Evolutionary conservation across 352 stramenopile genomes (phyloP).

Genomic region (Phytophthora uliginosa): DNA sequence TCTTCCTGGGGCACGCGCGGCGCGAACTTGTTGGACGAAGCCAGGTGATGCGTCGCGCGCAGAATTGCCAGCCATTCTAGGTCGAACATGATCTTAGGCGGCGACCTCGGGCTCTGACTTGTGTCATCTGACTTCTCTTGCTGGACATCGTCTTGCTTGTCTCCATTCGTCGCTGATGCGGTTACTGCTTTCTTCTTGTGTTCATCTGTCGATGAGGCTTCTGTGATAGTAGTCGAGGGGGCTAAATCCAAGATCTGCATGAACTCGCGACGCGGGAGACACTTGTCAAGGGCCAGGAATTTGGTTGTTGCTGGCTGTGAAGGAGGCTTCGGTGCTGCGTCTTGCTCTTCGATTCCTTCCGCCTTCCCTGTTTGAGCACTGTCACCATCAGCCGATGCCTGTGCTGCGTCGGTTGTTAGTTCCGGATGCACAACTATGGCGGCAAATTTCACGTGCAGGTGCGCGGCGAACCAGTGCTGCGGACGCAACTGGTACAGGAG

Average conservation of each 20-base stretch:
- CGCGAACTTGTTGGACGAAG: constrained; percentile 67
- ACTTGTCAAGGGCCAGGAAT: constrained; percentile 98
- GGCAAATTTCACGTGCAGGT: constrained; percentile 99
- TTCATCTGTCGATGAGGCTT: constrained; percentile 2
- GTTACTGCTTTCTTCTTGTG: constrained; percentile 6
- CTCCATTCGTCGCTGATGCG: background rate
- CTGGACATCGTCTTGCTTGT: constrained; percentile 12
- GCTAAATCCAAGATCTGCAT: constrained; percentile 95
- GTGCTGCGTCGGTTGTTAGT: constrained; percentile 10
- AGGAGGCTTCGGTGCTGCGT: constrained; percentile 9
- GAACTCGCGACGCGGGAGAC: constrained; percentile 95
- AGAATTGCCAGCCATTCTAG: constrained; percentile 96
- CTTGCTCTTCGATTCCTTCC: constrained; percentile 9
- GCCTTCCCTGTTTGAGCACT: constrained; percentile 7
- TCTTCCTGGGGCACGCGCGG: constrained; percentile 81
- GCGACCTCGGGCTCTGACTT: constrained; percentile 1
- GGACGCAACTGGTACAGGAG: constrained; percentile 95
- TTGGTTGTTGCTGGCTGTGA: constrained; percentile 40
- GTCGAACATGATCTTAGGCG: constrained; percentile 93
- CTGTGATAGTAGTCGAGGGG: background rate
- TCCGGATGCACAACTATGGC: constrained; percentile 92
- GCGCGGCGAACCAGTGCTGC: constrained; percentile 97
- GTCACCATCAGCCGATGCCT: background rate
- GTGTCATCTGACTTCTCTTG: constrained; percentile 7
- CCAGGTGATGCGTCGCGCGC: constrained; percentile 92